Evolutionary conservation across 2,329 filamentous ascomycete genomes (phyloP), one percentile per base, ranked within the genome.

Genomic region (Diaporthe amygdali): DNA sequence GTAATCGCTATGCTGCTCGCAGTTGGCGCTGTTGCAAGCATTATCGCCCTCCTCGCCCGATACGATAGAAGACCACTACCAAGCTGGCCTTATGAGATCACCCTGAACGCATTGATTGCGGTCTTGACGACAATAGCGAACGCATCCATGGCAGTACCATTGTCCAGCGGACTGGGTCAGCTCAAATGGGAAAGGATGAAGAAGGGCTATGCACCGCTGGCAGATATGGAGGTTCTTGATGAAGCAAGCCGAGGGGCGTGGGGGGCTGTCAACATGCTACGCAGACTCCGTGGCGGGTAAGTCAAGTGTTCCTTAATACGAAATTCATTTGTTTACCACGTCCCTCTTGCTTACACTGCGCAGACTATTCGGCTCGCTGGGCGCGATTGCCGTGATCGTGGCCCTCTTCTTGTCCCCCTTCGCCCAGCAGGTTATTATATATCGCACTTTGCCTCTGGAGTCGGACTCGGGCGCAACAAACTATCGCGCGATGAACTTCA

Each of bases 151-250:
- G 74, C 74, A 22, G 72, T 80, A 6, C 76, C 78, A 1, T 71
- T 81, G 5, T 77, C 78, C 39, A 77, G 76, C 20, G 78, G 79
- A 0, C 74, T 81, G 34, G 77, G 77, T 20, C 78, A 80, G 71
- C 70, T 80, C 7, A 80, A 81, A 51, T 80, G 78, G 79, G 78
- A 80, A 54, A 76, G 76, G 3, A 79, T 81, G 73, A 78, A 77
- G 74, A 75, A 75, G 17, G 73, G 76, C 7, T 71, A 74, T 32
- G 74, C 75, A n/a, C 78, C 78, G 3, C 66, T 81, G 17, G 72
- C 76, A 1, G 77, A 80, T 15, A 79, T 81, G 76, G 79, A 81
- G 71, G 70, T 74, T 2, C 79, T 79, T 44, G 79, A 81, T 49
- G 78, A 81, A 22, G 79, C 79, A 6, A 81, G 79, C 32, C 77